These are phyloP conservation scores for Heliosperma pusillum DNA, from an alignment of 148 eudicot species.

Conservation along the genomic window DNA sequence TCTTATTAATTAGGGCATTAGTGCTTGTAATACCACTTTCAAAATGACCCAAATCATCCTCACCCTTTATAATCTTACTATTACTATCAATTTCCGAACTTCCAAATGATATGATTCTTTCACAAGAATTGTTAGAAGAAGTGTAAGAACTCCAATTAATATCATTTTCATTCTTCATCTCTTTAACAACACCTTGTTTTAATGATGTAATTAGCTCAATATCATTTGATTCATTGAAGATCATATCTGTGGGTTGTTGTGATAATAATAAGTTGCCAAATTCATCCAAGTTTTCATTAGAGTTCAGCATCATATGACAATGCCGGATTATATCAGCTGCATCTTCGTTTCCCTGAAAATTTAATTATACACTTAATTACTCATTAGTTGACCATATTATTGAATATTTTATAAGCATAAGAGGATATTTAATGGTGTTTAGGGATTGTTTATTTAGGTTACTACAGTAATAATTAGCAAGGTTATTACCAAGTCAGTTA, in stretches of 20 bases:
- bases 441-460: neutral
- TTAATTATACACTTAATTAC: neutral
- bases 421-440: neutral
- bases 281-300: neutral
- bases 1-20: constrained; percentile 4
- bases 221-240: constrained; percentile 4
- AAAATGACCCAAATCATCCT: neutral
- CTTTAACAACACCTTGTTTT: neutral
- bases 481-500: constrained; percentile 23
- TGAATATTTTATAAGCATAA: neutral
- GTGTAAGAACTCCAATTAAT: constrained; percentile 18
- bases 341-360: constrained; percentile 26
- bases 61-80: neutral
- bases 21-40: constrained; percentile 10
- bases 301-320: constrained; percentile 16
- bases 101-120: constrained; percentile 24
- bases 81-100: constrained; percentile 1
- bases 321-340: constrained; percentile 12
- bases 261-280: constrained; percentile 2
- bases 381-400: neutral
- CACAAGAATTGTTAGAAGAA: constrained; percentile 8
- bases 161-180: neutral
- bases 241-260: constrained; percentile 1
- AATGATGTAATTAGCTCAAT: neutral
- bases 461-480: neutral